Evolutionary conservation across 2,329 filamentous ascomycete genomes (phyloP).

Genomic region (Pleurostoma richardsiae): DNA sequence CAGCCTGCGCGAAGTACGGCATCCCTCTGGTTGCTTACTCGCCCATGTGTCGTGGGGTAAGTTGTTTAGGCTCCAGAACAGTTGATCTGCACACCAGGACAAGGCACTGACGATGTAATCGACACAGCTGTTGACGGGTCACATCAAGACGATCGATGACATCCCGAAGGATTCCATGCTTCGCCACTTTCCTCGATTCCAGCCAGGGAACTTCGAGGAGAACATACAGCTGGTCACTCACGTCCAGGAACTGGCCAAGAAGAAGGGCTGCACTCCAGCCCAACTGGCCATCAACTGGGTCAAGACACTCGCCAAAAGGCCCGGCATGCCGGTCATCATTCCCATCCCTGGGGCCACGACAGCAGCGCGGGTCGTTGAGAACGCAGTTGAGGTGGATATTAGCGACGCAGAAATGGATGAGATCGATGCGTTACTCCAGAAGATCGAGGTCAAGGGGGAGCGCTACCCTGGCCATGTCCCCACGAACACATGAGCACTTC

Average conservation of each 20-base stretch:
- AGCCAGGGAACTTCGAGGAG: slow-evolving; percentile 42
- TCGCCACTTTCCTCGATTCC: slow-evolving; percentile 36
- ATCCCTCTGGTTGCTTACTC: slow-evolving; percentile 54
- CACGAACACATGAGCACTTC: slow-evolving; percentile 26
- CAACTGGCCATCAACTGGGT: slow-evolving; percentile 52
- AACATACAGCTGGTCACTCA: slow-evolving; percentile 45
- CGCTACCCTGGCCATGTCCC: slow-evolving; percentile 37
- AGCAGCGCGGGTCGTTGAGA: slow-evolving; percentile 46
- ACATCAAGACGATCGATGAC: slow-evolving; percentile 47
- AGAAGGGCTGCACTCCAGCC: slow-evolving; percentile 39
- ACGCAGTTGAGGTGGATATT: slow-evolving; percentile 44
- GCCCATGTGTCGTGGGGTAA: slow-evolving; percentile 54
- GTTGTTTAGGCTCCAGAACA: neutral
- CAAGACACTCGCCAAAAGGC: slow-evolving; percentile 26
- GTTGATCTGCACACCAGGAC: neutral
- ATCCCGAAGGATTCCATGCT: slow-evolving; percentile 44
- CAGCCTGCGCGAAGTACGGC: slow-evolving; percentile 40
- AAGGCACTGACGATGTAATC: too few species aligned
- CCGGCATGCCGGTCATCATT: slow-evolving; percentile 35
- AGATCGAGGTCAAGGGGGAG: slow-evolving; percentile 40
- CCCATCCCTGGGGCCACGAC: slow-evolving; percentile 47
- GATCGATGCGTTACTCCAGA: slow-evolving; percentile 43
- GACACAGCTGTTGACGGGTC: slow-evolving; percentile 40
- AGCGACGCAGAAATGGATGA: slow-evolving; percentile 43
- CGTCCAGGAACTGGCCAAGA: slow-evolving; percentile 37